Evolutionary conservation across 495 filamentous ascomycete species (phyloP).

Genomic region (Parathielavia appendiculata): DNA sequence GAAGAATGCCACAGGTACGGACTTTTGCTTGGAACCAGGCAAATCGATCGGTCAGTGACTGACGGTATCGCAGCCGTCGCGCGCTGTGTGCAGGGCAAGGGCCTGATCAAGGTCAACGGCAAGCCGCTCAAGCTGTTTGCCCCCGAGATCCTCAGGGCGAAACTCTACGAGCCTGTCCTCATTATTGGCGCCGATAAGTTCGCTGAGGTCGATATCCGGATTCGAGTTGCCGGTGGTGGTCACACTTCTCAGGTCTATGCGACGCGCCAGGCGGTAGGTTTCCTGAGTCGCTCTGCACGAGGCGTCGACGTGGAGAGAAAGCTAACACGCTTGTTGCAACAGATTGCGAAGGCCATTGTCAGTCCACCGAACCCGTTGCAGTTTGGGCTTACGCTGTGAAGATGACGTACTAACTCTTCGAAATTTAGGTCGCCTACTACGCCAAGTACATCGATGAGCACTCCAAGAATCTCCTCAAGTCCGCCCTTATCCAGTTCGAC

Average conservation of each 20-base stretch:
- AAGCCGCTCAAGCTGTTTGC: constrained; percentile 88
- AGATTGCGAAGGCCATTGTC: constrained; percentile 69
- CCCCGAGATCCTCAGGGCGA: constrained; percentile 96
- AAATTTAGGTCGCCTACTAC: constrained; percentile 78
- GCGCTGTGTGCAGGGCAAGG: constrained; percentile 41
- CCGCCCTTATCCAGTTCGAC: constrained; percentile 89
- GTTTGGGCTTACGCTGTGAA: constrained; percentile 3
- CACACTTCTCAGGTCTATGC: constrained; percentile 98
- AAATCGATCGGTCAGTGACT: constrained; percentile 11
- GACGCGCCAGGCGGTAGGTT: constrained; percentile 76
- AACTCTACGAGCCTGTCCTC: constrained; percentile 93
- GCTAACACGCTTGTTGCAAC: constrained; percentile 18
- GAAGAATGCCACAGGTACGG: constrained; percentile 40
- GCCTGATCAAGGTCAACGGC: constrained; percentile 98
- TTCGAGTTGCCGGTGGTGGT: constrained; percentile 93
- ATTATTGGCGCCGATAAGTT: constrained; percentile 96
- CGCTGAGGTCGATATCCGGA: constrained; percentile 79
- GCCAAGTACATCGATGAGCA: constrained; percentile 99
- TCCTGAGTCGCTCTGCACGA: background rate
- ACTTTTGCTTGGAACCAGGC: constrained; percentile 11
- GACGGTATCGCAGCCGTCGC: constrained; percentile 33
- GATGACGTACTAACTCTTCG: constrained; percentile 16
- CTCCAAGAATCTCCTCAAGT: constrained; percentile 98
- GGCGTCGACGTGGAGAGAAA: background rate
- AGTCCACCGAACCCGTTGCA: constrained; percentile 17